phyloP scores from a whole-genome alignment of 192 early-diverging fungal species.

The Coemansia biformis region DNA sequence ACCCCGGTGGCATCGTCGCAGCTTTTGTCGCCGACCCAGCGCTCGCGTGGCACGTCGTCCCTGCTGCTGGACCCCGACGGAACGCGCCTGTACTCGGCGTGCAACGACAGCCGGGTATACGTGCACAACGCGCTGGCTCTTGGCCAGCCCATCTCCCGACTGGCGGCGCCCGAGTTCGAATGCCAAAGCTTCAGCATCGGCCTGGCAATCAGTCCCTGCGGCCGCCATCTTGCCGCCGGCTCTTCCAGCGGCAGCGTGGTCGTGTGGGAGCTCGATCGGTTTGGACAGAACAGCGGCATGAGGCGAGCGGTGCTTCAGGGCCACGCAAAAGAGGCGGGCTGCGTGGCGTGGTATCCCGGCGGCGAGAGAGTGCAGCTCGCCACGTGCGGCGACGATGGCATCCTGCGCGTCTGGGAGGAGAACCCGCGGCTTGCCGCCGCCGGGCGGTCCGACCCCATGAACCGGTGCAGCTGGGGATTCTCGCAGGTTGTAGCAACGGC shows the following conservation, averaged over 20 bases:
- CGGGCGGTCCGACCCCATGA: constrained; percentile 18
- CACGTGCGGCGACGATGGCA: constrained; percentile 71
- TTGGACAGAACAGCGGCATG: constrained; percentile 15
- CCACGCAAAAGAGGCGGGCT: constrained; percentile 63
- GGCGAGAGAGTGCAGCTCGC: constrained; percentile 55
- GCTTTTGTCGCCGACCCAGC: constrained; percentile 27
- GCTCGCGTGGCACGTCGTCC: constrained; percentile 56
- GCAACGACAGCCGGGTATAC: constrained; percentile 63
- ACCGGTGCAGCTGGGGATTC: constrained; percentile 33
- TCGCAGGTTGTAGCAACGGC: background rate
- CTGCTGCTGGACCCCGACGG: constrained; percentile 62
- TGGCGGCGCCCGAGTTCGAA: constrained; percentile 55
- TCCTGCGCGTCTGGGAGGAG: constrained; percentile 66
- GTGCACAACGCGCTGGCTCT: constrained; percentile 60
- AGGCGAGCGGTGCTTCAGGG: constrained; percentile 53
- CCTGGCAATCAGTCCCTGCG: constrained; percentile 67
- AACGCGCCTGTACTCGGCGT: constrained; percentile 63
- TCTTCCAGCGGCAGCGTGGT: constrained; percentile 60
- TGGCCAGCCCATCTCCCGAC: constrained; percentile 47
- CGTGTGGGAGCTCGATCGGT: constrained; percentile 65
- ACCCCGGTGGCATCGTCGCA: constrained; percentile 34
- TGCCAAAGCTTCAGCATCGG: constrained; percentile 66
- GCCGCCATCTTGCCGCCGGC: constrained; percentile 64
- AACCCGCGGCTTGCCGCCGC: constrained; percentile 17
- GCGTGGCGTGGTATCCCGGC: constrained; percentile 67